Evolutionary conservation across 768 basidiomycete genomes (phyloP), one percentile per base, ranked within the genome.

Genomic region (Tylopilus cervinicoccineus): DNA sequence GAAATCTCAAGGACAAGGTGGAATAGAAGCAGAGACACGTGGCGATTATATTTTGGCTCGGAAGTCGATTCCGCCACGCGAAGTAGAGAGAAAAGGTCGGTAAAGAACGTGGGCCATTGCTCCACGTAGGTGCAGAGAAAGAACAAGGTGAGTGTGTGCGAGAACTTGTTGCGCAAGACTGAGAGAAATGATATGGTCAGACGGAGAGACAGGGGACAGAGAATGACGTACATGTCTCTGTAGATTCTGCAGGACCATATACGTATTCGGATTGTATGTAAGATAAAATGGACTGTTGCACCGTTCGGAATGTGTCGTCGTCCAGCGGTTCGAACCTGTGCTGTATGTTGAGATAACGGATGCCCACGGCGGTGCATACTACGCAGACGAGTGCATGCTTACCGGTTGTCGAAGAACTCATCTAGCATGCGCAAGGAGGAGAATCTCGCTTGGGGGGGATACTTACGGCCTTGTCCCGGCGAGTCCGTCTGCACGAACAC

Each of bases 121-220:
- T 84, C 78, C 55, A 83, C 78, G 68, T 95, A 96, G 12, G 87
- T 84, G 73, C 83, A 84, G 43, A 94, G 78, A 71, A 94, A 94
- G 71, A 94, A 83, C 41, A 91, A 78, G 2, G 90, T 88, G 50
- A 93, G 75, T 31, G 90, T 90, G 72, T 93, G 90, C 23, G 89
- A 88, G 71, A 93, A 91, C 68, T 96, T 96, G 76, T 97, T 97
- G 63, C 94, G 84, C 46, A 97, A 71, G 70, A 88, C 92, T 94
- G 52, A 34, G 44, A 54, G 61, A 47, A 56, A 50, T 14, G 43
- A 29, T 34, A 19, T 27, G 34, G 26, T 55, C 41, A 59, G 51
- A 39, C 4, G 28, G 32, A 46, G 34, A 27, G 29, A 6, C 4
- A 2, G 10, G 44, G 29, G 42, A n/a, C 10, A 33, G 48, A n/a